phyloP scores from a whole-genome alignment of 345 rosid species.

The Garcia nutans region DNA sequence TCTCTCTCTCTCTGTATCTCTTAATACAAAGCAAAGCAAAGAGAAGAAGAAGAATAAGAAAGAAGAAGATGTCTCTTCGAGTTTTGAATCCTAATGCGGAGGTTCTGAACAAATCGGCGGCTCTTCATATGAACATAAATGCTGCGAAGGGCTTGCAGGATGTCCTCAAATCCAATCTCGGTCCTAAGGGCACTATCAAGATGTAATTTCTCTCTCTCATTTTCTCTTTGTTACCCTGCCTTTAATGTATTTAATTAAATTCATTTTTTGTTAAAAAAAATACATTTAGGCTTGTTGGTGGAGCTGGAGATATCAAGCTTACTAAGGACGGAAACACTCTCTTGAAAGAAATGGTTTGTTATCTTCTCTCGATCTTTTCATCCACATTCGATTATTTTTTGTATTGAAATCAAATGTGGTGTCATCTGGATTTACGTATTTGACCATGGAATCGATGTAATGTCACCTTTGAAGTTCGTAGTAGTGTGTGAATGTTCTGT shows the following conservation, averaged over 20 bases:
- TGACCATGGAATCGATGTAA: too few species aligned
- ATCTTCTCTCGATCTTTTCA: constrained; percentile 20
- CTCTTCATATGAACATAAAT: constrained; percentile 97
- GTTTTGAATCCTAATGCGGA: constrained; percentile 95
- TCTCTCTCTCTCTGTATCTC: background rate
- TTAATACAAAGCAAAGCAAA: background rate
- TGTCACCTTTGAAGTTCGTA: background rate
- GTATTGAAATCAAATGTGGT: too few species aligned
- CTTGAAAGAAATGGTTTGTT: constrained; percentile 82
- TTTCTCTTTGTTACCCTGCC: background rate
- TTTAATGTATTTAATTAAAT: constrained; percentile 4
- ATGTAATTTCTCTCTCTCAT: constrained; percentile 39
- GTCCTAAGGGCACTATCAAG: constrained; percentile 98
- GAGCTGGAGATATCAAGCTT: constrained; percentile 95
- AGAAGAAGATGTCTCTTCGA: constrained; percentile 72
- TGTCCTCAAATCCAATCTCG: constrained; percentile 88
- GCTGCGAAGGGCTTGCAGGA: constrained; percentile 97
- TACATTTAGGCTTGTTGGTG: constrained; percentile 80
- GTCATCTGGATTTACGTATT: background rate
- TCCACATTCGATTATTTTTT: background rate
- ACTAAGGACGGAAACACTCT: constrained; percentile 98
- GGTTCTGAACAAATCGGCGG: constrained; percentile 95
- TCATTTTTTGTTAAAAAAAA: background rate
- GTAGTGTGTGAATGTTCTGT: background rate
- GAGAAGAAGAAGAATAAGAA: background rate